Conservation (phyloP, 768 basidiomycete genomes). For the Xerocomellus intermedius region DNA sequence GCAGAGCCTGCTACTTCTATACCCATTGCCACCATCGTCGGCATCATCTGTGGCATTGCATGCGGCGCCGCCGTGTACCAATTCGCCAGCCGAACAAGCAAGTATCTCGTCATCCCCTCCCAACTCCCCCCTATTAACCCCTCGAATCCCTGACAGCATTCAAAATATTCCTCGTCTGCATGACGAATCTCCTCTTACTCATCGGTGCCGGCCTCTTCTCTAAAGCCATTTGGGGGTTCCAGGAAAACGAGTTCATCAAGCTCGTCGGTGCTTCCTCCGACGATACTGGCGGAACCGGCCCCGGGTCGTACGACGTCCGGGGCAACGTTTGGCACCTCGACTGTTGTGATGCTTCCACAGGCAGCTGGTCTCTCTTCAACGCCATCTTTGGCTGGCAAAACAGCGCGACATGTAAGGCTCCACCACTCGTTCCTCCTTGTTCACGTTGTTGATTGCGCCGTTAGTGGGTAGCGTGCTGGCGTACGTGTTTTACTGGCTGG, state of each 20-base stretch:
- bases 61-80: conserved; percentile 78
- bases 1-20: conserved; percentile 79
- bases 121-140: not conserved
- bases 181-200: conserved; percentile 89
- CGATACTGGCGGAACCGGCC: conserved; percentile 67
- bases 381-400: conserved; percentile 90
- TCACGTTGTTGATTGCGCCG: not conserved
- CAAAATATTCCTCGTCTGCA: conserved; percentile 83
- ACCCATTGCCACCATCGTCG: conserved; percentile 87
- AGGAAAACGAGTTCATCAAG: conserved; percentile 62
- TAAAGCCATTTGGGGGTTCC: conserved; percentile 69
- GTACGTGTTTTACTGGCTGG: conserved; percentile 92
- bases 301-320: conserved; percentile 78
- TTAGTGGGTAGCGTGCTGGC: conserved; percentile 75
- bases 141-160: conserved; percentile 46
- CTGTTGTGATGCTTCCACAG: conserved; percentile 68
- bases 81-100: conserved; percentile 73
- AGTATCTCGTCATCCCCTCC: conserved; percentile 20
- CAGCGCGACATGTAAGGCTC: conserved; percentile 58
- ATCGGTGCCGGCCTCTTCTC: conserved; percentile 94
- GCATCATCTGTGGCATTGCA: conserved; percentile 72
- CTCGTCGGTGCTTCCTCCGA: conserved; percentile 75
- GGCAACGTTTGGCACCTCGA: conserved; percentile 88
- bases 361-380: conserved; percentile 79
- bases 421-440: not conserved